Base-by-base conservation (phyloP, 208 protist species). In the Trypanosoma theileri region DNA sequence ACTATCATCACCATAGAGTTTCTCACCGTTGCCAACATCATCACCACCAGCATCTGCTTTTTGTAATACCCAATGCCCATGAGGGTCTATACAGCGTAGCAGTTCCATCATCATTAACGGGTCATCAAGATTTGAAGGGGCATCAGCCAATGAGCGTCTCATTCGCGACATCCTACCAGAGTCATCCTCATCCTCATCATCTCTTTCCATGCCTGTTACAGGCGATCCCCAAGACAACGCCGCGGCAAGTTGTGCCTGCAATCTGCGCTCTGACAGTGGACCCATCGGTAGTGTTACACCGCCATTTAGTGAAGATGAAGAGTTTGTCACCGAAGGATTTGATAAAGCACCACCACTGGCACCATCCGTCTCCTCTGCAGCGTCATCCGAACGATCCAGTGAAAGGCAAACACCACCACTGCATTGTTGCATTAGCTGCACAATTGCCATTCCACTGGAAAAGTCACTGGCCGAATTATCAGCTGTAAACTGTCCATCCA, bases 381-480 rank as follows among this genome's bases (percentile, higher is more conserved):
- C 4, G n/a, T 57, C 51, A 12, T 72, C 57, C 1, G 45, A 16
- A 7, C 59, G 10, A 17, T 72, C 58, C 24, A 60, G 52, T 17
- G 67, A 72, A n/a, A 66, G 31, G 16, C 51, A 48, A 4, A 72
- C 51, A 42, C 50, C 56, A 12, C 53, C 52, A 41, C 46, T 63
- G 44, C 28, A 63, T 44, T 71, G 67, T 40, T 72, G 67, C 52
- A 66, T 14, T 11, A 72, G 21, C 50, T 72, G 59, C 58, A 59
- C 17, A 64, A 66, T 46, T 1, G 52, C 48, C 42, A 48, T 56
- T 46, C 59, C 52, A 22, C 65, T 51, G 4, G 35, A 35, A 53
- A 60, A 54, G 24, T 58, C 48, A 14, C 58, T 31, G 21, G 50
- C 13, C 46, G 59, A 19, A 21, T 63, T 56, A 46, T 72, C 59